Evolutionary conservation across 768 basidiomycete genomes (phyloP), one percentile per base, ranked within the genome.

Genomic region (Suillus bovinus): DNA sequence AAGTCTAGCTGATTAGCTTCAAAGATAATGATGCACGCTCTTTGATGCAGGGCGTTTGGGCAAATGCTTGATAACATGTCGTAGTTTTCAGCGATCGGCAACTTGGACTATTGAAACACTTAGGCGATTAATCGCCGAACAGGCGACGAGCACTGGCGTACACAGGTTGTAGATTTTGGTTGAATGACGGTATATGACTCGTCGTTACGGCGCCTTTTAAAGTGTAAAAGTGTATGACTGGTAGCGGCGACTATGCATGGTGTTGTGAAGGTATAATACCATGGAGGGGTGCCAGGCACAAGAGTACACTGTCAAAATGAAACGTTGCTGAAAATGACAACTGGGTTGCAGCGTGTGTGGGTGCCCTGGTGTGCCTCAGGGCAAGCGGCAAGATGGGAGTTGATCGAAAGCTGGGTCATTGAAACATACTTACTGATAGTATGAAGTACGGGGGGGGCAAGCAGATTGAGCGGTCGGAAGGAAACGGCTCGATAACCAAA

Each of bases 391-490:
- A 44, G 39, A 55, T 34, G 33, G 49, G 13, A 63, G 22, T 22
- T 24, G 27, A 33, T 58, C 58, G 34, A 60, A 33, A 33, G 38
- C 27, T 59, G 44, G 13, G 58, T 24, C 8, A 41, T 29, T 0
- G 31, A 63, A 69, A 69, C 68, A 58, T 49, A 60, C 54, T 68
- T 49, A 49, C 47, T 29, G 11, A 7, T 20, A 31, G 5, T 31
- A 50, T 8, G 29, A 17, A 29, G 33, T 34, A 34, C 33, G 8
- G 33, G 33, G 33, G 33, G 33, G 33, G 33, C 10, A 34, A 34
- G 33, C 10, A 50, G 63, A 39, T 72, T 31, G 49, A 63, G 62
- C 65, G 65, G 57, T 64, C 64, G 63, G 47, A 47, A 27, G 24
- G 22, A 4, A 16, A 24, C 47, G 47, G 31, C 53, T 68, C 58